Conservation (phyloP, 495 filamentous ascomycete genomes). For the Oidiodendron maius region DNA sequence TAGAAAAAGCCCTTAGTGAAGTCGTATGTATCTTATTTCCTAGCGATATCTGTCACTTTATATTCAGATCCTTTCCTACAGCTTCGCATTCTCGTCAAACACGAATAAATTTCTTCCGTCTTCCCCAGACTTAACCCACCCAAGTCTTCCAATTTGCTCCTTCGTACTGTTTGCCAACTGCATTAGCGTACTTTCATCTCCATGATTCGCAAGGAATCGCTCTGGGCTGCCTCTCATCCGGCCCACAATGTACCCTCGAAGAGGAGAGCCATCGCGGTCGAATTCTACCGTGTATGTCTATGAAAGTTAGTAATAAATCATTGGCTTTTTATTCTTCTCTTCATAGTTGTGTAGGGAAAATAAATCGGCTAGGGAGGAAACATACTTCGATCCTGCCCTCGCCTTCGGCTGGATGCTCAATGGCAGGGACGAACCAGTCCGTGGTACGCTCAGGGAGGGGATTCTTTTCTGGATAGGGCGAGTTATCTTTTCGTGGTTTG, state of each 20-base stretch:
- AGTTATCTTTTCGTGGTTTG: constrained; percentile 24
- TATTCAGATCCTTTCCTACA: too few species aligned
- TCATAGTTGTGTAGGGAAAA: background rate
- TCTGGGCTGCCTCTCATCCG: constrained; percentile 33
- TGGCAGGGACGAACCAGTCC: constrained; percentile 23
- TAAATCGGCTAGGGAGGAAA: constrained; percentile 1
- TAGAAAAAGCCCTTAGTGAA: too few species aligned
- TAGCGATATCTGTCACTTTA: too few species aligned
- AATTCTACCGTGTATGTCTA: constrained; percentile 54
- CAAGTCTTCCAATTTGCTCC: constrained; percentile 33
- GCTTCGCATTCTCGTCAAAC: constrained; percentile 21
- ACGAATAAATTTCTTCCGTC: constrained; percentile 36
- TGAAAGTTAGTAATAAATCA: background rate
- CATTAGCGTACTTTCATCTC: constrained; percentile 32
- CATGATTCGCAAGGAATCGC: constrained; percentile 47
- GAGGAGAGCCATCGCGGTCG: constrained; percentile 36
- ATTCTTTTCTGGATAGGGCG: constrained; percentile 36
- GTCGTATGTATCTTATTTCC: too few species aligned
- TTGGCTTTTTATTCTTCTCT: background rate
- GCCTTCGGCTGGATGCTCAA: constrained; percentile 35
- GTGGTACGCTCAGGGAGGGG: constrained; percentile 24
- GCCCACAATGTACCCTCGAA: constrained; percentile 40
- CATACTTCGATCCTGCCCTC: constrained; percentile 44
- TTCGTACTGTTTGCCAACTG: constrained; percentile 24
- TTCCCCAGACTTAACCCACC: constrained; percentile 26